Evolutionary conservation across 2,329 filamentous ascomycete species (phyloP), one percentile per base, ranked within the genome.

Genomic region (Xylariaceae sp.): DNA sequence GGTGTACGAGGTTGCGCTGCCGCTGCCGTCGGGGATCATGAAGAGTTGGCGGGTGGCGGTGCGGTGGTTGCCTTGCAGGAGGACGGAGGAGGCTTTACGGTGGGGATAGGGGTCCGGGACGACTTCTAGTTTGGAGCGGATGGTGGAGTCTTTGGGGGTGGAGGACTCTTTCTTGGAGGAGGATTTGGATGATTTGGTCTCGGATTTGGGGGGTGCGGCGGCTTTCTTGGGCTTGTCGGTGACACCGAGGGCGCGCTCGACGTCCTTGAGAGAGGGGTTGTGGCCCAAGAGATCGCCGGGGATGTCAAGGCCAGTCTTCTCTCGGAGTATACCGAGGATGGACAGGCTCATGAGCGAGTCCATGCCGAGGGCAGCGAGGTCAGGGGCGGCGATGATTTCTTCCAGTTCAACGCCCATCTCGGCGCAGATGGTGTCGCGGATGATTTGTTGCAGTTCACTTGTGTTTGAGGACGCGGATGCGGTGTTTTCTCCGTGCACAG

Each of bases 341-440:
- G 80, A 79, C 35, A 85, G 68, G 45, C 78, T 80, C 76, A 85
- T 82, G 18, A 84, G 75, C 1, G 81, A 85, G 68, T 85, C 82
- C 75, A 85, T 82, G 2, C 82, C 82, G 10, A 84, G 73, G 2
- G 80, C 78, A n/a, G 79, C 78, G 57, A 85, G 74, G 63, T 83
- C 79, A 0, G 79, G 78, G 0, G 79, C 79, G 18, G 80, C 79
- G 2, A 80, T 71, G 35, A 85, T 77, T 66, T 89, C 86, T 35
- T 85, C 82, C 9, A 87, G 76, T 23, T 86, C 82, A n/a, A 89
- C 83, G 59, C 85, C 85, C 81, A 89, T 88, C 72, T 90, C 87
- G 44, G 81, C 78, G n/a, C 86, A 83, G 62, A 90, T 85, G 58
- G 86, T 88, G 56, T 82, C 80, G 71, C 87, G 84, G 51, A 89